These are phyloP conservation scores for Fusarium ramigenum DNA, from an alignment of 2,329 filamentous ascomycete species.

Conservation along the genomic window DNA sequence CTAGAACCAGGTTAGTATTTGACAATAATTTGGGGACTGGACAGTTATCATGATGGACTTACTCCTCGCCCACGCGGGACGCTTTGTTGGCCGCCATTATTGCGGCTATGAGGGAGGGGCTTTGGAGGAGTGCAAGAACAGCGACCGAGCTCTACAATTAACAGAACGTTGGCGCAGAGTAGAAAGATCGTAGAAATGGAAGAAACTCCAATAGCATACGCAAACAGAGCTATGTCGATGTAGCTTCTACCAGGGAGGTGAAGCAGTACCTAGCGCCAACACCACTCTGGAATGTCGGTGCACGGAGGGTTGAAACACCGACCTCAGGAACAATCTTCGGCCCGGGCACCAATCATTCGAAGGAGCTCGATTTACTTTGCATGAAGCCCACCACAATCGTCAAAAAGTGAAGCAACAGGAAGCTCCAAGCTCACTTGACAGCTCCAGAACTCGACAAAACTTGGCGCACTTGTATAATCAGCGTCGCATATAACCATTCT, in stretches of 20 bases:
- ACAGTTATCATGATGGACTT: conserved; percentile 44
- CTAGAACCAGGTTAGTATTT: conserved; percentile 59
- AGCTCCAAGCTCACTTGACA: conserved; percentile 22
- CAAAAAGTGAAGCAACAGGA: conserved; percentile 17
- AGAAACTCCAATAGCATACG: not conserved
- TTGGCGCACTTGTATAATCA: conserved; percentile 9
- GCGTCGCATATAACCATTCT: conserved; percentile 5
- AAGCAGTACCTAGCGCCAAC: conserved; percentile 30
- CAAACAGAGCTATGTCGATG: conserved; percentile 3
- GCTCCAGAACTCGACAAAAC: conserved; percentile 1
- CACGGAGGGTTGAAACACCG: conserved; percentile 37
- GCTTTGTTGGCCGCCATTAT: conserved; percentile 69
- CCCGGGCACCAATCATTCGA: conserved; percentile 46
- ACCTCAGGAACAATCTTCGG: conserved; percentile 49
- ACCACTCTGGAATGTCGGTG: conserved; percentile 37
- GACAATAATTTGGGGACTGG: not conserved
- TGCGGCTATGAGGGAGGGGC: conserved; percentile 6
- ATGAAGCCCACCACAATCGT: conserved; percentile 28
- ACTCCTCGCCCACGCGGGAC: conserved; percentile 70
- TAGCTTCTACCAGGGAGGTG: conserved; percentile 22
- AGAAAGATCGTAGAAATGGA: not conserved
- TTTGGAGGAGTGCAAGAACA: not conserved
- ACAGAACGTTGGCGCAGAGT: not conserved
- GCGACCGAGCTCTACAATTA: not conserved
- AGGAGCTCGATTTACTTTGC: conserved; percentile 31